These are phyloP conservation scores for Moniliophthora roreri DNA, from an alignment of 1,284 basidiomycete species.

Conservation along the genomic window DNA sequence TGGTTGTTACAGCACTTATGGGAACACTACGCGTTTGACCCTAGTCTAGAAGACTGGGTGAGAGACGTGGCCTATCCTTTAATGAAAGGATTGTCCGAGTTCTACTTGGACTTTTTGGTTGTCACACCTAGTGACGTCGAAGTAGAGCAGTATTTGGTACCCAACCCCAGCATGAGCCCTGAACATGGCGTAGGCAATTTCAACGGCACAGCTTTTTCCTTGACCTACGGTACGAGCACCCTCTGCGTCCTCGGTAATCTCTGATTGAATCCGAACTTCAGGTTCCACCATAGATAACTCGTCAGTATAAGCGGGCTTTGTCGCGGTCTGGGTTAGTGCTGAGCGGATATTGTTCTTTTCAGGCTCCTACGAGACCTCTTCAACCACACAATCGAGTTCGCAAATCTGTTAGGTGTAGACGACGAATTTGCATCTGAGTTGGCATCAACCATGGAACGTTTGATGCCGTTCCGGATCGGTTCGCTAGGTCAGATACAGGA, in stretches of 20 bases:
- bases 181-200: slow-evolving; percentile 17
- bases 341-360: neutral
- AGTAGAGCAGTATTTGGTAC: slow-evolving; percentile 16
- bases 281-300: slow-evolving; percentile 22
- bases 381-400: slow-evolving; percentile 17
- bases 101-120: slow-evolving; percentile 19
- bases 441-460: slow-evolving; percentile 11
- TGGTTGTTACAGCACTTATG: slow-evolving; percentile 19
- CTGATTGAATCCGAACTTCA: neutral
- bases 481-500: slow-evolving; percentile 19
- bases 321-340: too few species aligned
- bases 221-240: slow-evolving; percentile 16
- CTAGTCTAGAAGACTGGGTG: slow-evolving; percentile 15
- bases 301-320: too few species aligned
- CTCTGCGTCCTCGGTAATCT: neutral
- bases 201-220: slow-evolving; percentile 16
- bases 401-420: slow-evolving; percentile 17
- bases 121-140: slow-evolving; percentile 13
- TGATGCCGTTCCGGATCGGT: slow-evolving; percentile 19
- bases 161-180: slow-evolving; percentile 22
- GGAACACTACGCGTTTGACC: slow-evolving; percentile 21
- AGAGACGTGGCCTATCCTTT: slow-evolving; percentile 19
- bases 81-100: slow-evolving; percentile 19
- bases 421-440: slow-evolving; percentile 15
- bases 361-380: slow-evolving; percentile 20